Evolutionary conservation across 2,329 filamentous ascomycete genomes (phyloP).

Genomic region (Hyphodiscus sp.): DNA sequence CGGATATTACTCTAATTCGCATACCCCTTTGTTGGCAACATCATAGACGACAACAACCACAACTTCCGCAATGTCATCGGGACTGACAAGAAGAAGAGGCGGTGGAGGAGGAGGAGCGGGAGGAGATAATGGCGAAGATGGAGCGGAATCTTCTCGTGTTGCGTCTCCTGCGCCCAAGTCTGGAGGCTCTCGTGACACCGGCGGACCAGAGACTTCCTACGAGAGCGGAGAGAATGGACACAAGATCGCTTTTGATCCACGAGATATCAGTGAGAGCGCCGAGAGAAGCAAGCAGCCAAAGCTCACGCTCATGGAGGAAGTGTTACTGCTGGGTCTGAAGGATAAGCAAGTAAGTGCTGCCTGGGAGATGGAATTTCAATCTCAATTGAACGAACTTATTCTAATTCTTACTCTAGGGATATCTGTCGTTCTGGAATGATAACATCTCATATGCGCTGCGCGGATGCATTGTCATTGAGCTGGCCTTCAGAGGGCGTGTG

Average conservation of each 20-base stretch:
- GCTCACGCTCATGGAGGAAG: constrained; percentile 97
- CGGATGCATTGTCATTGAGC: constrained; percentile 96
- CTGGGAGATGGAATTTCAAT: constrained; percentile 3
- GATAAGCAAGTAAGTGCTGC: constrained; percentile 79
- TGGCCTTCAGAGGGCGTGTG: constrained; percentile 91
- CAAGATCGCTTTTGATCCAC: constrained; percentile 95
- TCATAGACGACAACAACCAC: constrained; percentile 8
- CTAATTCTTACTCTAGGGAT: constrained; percentile 55
- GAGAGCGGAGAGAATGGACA: constrained; percentile 91
- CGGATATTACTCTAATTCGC: constrained; percentile 19
- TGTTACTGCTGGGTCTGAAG: constrained; percentile 89
- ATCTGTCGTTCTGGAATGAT: constrained; percentile 99
- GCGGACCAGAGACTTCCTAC: constrained; percentile 72
- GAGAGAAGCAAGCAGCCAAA: constrained; percentile 98
- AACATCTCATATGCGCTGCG: constrained; percentile 98
- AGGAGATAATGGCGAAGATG: constrained; percentile 54
- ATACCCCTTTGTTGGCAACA: constrained; percentile 16
- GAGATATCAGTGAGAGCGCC: constrained; percentile 94
- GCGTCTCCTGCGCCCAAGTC: constrained; percentile 58
- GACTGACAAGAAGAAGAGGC: constrained; percentile 59
- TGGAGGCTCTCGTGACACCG: constrained; percentile 50
- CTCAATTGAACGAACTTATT: background rate
- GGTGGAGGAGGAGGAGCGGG: constrained; percentile 56
- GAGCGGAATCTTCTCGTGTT: constrained; percentile 52
- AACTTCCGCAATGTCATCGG: constrained; percentile 38